These are phyloP conservation scores for Rhazya stricta DNA, from an alignment of 257 asterid species.

Conservation along the genomic window DNA sequence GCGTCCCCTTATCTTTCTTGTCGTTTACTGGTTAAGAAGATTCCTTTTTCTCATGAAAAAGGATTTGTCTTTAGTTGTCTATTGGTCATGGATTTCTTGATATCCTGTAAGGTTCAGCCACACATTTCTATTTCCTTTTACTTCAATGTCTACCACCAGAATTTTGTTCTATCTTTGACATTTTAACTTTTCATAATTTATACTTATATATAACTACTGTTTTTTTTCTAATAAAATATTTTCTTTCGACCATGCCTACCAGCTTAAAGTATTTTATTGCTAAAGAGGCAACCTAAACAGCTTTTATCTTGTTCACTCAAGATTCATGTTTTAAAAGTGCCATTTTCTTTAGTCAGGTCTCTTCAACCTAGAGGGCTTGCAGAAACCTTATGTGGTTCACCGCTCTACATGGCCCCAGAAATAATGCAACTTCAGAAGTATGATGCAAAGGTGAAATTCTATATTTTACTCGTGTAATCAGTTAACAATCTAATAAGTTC, in stretches of 20 bases:
- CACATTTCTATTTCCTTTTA: background rate
- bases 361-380: slow-evolving; percentile 76
- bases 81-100: background rate
- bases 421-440: slow-evolving; percentile 80
- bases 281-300: background rate
- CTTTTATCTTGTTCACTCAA: background rate
- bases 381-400: slow-evolving; percentile 90
- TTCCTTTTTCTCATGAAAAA: background rate
- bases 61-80: background rate
- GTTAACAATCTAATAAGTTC: slow-evolving; percentile 16
- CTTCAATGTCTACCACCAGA: background rate
- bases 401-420: slow-evolving; percentile 97
- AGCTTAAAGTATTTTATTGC: background rate
- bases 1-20: background rate
- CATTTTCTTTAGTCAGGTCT: slow-evolving; percentile 45
- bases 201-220: background rate
- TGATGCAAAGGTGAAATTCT: slow-evolving; percentile 77
- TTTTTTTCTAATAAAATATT: background rate
- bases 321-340: background rate
- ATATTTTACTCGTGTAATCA: slow-evolving; percentile 7
- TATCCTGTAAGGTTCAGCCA: background rate
- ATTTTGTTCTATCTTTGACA: background rate
- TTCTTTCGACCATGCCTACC: background rate
- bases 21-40: background rate
- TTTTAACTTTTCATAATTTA: background rate